Evolutionary conservation across 495 filamentous ascomycete genomes (phyloP).

Genomic region (Tuber borchii): DNA sequence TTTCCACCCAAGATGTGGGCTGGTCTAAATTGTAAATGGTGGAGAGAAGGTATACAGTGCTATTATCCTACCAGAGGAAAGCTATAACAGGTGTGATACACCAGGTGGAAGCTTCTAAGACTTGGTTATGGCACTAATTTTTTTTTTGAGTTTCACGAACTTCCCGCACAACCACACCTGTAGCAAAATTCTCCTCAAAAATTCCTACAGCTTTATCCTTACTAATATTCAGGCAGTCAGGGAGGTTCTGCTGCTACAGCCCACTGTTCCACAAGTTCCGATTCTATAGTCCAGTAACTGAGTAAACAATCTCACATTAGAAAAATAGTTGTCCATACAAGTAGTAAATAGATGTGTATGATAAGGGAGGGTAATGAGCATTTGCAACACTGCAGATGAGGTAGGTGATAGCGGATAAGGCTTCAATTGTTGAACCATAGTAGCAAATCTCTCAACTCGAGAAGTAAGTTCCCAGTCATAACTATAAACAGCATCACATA

Average conservation of each 20-base stretch:
- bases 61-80: conserved; percentile 13
- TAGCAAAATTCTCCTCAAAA: neutral
- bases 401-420: neutral
- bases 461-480: neutral
- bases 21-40: conserved; percentile 13
- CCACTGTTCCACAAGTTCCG: conserved; percentile 7
- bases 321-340: conserved; percentile 17
- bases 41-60: conserved; percentile 9
- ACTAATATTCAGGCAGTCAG: conserved; percentile 12
- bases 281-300: neutral
- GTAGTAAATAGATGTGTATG: neutral
- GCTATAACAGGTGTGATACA: neutral
- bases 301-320: conserved; percentile 6
- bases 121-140: neutral
- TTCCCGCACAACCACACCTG: neutral
- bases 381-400: neutral
- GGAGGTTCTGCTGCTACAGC: conserved; percentile 7
- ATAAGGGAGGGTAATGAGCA: conserved; percentile 5
- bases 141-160: neutral
- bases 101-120: neutral
- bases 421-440: neutral
- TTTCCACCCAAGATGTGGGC: neutral
- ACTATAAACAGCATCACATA: conserved; percentile 5
- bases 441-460: neutral
- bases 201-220: conserved; percentile 2